Evolutionary conservation across 129 eudicot species (phyloP).

Genomic region (Chrysanthemum lavandulifolium): DNA sequence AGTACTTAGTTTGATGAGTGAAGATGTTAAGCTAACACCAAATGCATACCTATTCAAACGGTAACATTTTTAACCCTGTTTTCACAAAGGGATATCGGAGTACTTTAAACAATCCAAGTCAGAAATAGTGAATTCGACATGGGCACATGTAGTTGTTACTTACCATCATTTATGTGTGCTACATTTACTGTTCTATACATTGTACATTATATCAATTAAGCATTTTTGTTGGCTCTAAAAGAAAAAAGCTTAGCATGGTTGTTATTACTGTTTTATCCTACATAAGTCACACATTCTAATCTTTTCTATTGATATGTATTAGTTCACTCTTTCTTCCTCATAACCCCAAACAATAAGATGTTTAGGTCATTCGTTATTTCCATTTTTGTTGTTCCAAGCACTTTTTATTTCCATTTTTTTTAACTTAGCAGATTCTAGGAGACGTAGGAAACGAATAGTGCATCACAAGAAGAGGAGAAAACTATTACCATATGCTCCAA

Average conservation of each 20-base stretch:
- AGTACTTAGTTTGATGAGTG: neutral
- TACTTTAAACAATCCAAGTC: slow-evolving; percentile 16
- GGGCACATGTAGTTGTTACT: neutral
- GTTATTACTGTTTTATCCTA: neutral
- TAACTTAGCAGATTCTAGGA: slow-evolving; percentile 34
- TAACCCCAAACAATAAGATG: slow-evolving; percentile 7
- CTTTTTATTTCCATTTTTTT: neutral
- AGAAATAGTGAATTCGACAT: slow-evolving; percentile 12
- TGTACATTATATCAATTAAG: no score
- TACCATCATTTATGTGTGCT: slow-evolving; percentile 11
- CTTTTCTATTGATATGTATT: neutral
- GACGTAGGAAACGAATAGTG: slow-evolving; percentile 39
- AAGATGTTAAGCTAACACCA: neutral
- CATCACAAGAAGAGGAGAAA: slow-evolving; percentile 36
- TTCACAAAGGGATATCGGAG: neutral
- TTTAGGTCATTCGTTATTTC: neutral
- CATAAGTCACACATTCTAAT: slow-evolving; percentile 1
- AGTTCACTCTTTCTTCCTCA: slow-evolving; percentile 12
- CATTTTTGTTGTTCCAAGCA: neutral
- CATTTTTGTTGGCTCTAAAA: no score
- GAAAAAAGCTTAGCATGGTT: no score
- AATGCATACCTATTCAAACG: neutral
- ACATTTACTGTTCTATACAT: neutral
- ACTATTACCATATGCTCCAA: slow-evolving; percentile 35
- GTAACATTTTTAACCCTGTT: neutral